Conservation (phyloP, 257 asterid genomes). For the Craterostigma plantagineum region DNA sequence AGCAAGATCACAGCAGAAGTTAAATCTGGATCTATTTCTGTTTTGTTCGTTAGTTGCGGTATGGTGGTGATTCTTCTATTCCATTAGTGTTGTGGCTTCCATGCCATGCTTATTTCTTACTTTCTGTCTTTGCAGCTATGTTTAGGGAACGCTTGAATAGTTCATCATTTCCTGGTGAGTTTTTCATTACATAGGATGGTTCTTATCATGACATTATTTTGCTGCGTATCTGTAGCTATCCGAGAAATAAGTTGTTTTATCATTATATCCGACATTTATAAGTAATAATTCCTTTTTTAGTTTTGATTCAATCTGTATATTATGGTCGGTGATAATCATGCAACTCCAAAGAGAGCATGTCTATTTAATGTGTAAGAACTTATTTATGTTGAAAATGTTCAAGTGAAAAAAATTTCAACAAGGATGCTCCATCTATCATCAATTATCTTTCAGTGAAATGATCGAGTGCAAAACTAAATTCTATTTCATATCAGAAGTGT, state of each 20-base stretch:
- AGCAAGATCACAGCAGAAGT: conserved; percentile 58
- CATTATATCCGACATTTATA: conserved; percentile 1
- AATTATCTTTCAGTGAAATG: neutral
- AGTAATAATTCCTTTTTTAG: too few relatives aligned
- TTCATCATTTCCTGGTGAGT: conserved; percentile 53
- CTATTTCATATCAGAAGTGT: too few relatives aligned
- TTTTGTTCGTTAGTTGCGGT: conserved; percentile 80
- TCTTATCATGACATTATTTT: conserved; percentile 2
- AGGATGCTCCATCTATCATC: too few relatives aligned
- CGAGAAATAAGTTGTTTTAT: conserved; percentile 7
- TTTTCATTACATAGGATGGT: conserved; percentile 3
- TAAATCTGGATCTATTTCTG: conserved; percentile 59
- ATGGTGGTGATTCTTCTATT: conserved; percentile 11
- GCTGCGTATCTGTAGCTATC: conserved; percentile 4
- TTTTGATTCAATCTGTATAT: too few relatives aligned
- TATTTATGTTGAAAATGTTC: too few relatives aligned
- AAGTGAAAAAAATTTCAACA: too few relatives aligned
- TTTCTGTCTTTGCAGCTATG: conserved; percentile 29
- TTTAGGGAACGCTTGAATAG: conserved; percentile 32
- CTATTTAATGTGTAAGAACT: too few relatives aligned
- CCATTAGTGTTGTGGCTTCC: conserved; percentile 9
- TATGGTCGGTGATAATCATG: too few relatives aligned
- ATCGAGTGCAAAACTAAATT: neutral
- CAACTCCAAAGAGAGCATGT: too few relatives aligned
- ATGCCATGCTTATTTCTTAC: neutral